Evolutionary conservation across 805 yeast genomes (phyloP).

Genomic region (Zygoascus bituminiphila): DNA sequence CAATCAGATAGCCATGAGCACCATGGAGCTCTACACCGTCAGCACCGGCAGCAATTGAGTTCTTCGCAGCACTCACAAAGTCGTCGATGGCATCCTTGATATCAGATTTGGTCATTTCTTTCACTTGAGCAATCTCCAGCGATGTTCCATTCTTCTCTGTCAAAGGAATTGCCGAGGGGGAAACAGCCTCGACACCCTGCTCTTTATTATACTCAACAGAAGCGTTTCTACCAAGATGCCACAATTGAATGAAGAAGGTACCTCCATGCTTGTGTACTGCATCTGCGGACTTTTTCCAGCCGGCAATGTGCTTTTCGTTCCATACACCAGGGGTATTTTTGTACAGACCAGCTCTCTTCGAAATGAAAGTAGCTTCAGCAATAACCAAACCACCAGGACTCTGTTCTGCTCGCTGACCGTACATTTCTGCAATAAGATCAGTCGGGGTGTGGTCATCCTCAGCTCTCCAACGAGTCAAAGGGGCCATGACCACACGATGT

Average conservation of each 20-base stretch:
- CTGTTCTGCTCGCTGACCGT: slow-evolving; percentile 44
- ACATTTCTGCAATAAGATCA: slow-evolving; percentile 44
- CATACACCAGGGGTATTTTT: slow-evolving; percentile 34
- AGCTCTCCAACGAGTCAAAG: slow-evolving; percentile 42
- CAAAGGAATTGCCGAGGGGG: slow-evolving; percentile 12
- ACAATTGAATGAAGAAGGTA: slow-evolving; percentile 34
- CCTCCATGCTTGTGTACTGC: slow-evolving; percentile 37
- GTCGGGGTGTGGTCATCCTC: slow-evolving; percentile 28
- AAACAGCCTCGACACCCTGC: slow-evolving; percentile 8
- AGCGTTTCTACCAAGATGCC: slow-evolving; percentile 38
- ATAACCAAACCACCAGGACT: slow-evolving; percentile 49
- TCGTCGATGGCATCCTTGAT: neutral
- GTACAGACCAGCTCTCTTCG: slow-evolving; percentile 38
- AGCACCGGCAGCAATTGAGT: slow-evolving; percentile 44
- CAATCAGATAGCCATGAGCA: slow-evolving; percentile 53
- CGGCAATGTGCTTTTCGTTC: slow-evolving; percentile 78
- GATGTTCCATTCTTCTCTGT: neutral
- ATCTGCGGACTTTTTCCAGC: slow-evolving; percentile 51
- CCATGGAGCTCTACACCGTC: slow-evolving; percentile 61
- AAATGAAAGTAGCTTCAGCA: slow-evolving; percentile 50
- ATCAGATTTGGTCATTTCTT: slow-evolving; percentile 32
- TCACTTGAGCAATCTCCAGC: slow-evolving; percentile 26
- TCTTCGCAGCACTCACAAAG: slow-evolving; percentile 19
- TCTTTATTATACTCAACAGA: slow-evolving; percentile 2
- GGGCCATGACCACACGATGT: slow-evolving; percentile 41